Conservation (phyloP, 2,329 filamentous ascomycete species). For the Talaromyces rugulosus region DNA sequence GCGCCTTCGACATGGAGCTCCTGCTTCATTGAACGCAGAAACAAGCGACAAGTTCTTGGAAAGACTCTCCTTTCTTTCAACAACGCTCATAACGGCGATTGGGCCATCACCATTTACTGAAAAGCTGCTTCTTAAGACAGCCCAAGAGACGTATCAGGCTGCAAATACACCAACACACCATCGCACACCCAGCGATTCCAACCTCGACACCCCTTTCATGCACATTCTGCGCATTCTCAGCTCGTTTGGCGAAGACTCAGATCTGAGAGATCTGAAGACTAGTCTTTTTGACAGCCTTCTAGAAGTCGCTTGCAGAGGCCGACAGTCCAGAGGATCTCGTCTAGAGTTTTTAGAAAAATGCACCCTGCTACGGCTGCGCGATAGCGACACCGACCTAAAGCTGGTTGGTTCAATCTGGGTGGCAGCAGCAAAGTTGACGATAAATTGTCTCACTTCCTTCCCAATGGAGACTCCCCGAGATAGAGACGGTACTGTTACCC, state of each 20-base stretch:
- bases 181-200: conserved; percentile 21
- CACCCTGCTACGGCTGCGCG: conserved; percentile 23
- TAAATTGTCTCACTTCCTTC: conserved; percentile 37
- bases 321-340: conserved; percentile 30
- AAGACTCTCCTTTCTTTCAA: conserved; percentile 49
- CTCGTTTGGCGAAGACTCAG: conserved; percentile 15
- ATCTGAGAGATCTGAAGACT: conserved; percentile 23
- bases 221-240: conserved; percentile 36
- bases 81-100: conserved; percentile 47
- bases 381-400: conserved; percentile 13
- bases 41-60: conserved; percentile 38
- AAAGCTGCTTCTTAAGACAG: conserved; percentile 49
- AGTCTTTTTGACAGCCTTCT: conserved; percentile 27
- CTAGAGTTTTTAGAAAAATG: conserved; percentile 37
- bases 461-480: conserved; percentile 36
- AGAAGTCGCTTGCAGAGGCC: conserved; percentile 30
- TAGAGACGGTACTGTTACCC: conserved; percentile 52
- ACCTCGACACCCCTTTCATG: conserved; percentile 32
- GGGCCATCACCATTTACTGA: conserved; percentile 49
- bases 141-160: conserved; percentile 53
- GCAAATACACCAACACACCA: conserved; percentile 34
- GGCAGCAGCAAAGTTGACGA: conserved; percentile 28
- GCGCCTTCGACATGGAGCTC: conserved; percentile 62
- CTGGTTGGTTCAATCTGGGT: conserved; percentile 31
- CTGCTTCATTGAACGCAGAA: conserved; percentile 31